A percentile compares a stretch with the other conserved stretches of the same genome.
Conservation (phyloP, 1,139 yeast species). For the Casaregolazyma suthepensis region DNA sequence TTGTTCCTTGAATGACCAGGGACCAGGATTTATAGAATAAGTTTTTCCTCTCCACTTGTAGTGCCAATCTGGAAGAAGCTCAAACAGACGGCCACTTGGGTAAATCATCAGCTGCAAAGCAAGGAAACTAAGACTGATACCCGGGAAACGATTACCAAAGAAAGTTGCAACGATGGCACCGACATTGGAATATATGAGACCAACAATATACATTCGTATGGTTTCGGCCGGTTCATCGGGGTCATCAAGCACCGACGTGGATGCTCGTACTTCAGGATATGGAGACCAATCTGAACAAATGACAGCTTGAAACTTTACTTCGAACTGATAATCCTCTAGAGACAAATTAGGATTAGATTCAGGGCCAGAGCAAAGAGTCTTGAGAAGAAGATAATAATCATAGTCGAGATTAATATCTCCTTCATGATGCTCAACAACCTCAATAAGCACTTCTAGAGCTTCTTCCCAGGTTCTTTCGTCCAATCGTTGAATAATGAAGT, state of each 20-base stretch:
- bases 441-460: constrained; percentile 38
- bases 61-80: constrained; percentile 43
- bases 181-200: constrained; percentile 20
- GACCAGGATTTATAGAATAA: constrained; percentile 49
- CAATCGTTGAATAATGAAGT: constrained; percentile 38
- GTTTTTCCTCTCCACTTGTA: constrained; percentile 37
- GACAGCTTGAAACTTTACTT: constrained; percentile 35
- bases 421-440: constrained; percentile 38
- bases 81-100: constrained; percentile 17
- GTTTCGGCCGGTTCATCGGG: constrained; percentile 41
- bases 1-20: constrained; percentile 66
- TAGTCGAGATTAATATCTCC: constrained; percentile 44
- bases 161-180: constrained; percentile 51
- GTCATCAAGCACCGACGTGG: constrained; percentile 41
- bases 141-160: constrained; percentile 48
- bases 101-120: constrained; percentile 36
- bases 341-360: constrained; percentile 13
- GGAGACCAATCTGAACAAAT: constrained; percentile 44
- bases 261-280: constrained; percentile 45
- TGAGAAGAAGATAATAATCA: constrained; percentile 21
- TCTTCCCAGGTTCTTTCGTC: constrained; percentile 29
- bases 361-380: constrained; percentile 23
- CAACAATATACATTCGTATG: constrained; percentile 42
- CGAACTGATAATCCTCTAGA: constrained; percentile 31
- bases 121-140: constrained; percentile 42